Evolutionary conservation across 768 basidiomycete genomes (phyloP), one percentile per base, ranked within the genome.

Genomic region (Boletus barrowsii): DNA sequence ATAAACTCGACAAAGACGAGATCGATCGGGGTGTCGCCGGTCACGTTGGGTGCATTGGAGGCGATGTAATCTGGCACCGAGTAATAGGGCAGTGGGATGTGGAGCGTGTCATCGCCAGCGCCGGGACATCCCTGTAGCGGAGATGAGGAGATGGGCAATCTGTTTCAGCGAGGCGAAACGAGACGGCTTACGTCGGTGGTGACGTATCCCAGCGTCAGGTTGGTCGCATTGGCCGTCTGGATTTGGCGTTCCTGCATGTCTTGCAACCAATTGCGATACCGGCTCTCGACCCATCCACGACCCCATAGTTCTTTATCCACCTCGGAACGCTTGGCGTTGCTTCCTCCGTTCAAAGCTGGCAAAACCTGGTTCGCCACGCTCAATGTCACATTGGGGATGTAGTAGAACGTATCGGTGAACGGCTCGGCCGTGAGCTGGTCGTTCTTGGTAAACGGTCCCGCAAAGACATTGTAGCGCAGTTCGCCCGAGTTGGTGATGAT

Each of bases 1-100:
- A 90, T 83, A 68, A 90, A 92, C 66, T 85, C 75, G 44, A 86
- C 76, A 66, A 91, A 93, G 33, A 92, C 84, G 20, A 93, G 77
- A 61, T 93, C 90, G 56, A 93, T 76, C 0, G 72, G 72, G 0
- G 81, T 75, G 49, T 77, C 73, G 49, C 73, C 73, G 0, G 80
- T 55, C 14, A 83, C 77, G 22, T 73, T 64, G 3, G 87, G 85
- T 3, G 80, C 65, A 26, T 74, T 68, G 0, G 84, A 86, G 15
- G 75, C 76, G 54, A 90, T 76, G 63, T 83, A 90, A 62, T 78
- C 75, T 0, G 86, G 87, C 3, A 72, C 56, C 5, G 66, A 49
- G 68, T 78, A 80, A 69, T 79, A 81, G 5, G 86, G 78, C 48
- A 88, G 65, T 3, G 88, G 82, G 2, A 72, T 60, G 66, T 93